These are phyloP conservation scores for Angomonas desouzai DNA, from an alignment of 208 protist genomes.

Conservation along the genomic window DNA sequence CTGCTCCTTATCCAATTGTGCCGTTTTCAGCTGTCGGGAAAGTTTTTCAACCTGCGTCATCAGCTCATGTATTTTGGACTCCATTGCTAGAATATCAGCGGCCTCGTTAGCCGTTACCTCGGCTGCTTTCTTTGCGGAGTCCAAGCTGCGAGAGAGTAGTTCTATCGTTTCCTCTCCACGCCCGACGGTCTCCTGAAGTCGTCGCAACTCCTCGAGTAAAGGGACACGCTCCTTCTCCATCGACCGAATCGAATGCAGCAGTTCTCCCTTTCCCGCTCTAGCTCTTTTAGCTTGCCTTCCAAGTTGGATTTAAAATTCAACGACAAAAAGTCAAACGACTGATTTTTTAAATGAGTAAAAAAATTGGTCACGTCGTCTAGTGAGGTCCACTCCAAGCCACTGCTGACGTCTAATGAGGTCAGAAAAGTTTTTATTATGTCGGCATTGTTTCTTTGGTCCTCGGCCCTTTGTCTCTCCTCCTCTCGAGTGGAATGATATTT, in stretches of 20 bases:
- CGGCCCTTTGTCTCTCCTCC: neutral
- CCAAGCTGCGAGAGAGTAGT: conserved; percentile 34
- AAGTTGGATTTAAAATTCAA: neutral
- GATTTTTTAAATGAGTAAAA: neutral
- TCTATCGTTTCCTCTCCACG: conserved; percentile 29
- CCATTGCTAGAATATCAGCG: conserved; percentile 47
- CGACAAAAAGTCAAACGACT: neutral
- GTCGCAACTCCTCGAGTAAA: conserved; percentile 14
- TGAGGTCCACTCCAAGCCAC: neutral
- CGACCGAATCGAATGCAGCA: neutral
- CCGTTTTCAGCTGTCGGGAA: conserved; percentile 14
- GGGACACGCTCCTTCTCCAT: neutral
- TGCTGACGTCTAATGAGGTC: neutral
- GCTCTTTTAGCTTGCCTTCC: neutral
- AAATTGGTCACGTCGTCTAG: neutral
- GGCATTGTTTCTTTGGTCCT: neutral
- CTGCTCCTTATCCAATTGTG: conserved; percentile 8
- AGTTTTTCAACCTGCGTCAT: conserved; percentile 22
- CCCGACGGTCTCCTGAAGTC: conserved; percentile 18
- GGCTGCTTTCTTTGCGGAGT: conserved; percentile 44
- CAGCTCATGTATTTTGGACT: conserved; percentile 36
- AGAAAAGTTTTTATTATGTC: neutral
- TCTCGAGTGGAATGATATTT: neutral
- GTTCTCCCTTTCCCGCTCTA: neutral
- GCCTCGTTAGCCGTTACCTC: conserved; percentile 39